Evolutionary conservation across 148 eudicot species (phyloP).

Genomic region (Spergularia marina): DNA sequence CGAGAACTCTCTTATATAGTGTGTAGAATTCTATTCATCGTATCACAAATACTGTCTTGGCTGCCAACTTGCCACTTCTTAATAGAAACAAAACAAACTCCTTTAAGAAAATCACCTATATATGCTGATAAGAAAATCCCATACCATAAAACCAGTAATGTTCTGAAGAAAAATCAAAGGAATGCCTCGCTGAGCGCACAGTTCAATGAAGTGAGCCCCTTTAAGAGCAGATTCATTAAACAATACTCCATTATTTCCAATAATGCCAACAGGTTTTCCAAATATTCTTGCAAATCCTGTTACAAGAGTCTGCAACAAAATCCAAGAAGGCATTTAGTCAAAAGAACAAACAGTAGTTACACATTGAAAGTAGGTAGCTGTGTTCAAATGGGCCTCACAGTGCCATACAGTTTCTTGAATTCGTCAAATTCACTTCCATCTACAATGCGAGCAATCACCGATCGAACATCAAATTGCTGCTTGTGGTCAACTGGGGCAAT

Average conservation of each 20-base stretch:
- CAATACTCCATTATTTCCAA: conserved; percentile 91
- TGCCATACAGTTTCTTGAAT: conserved; percentile 99
- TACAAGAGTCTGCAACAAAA: conserved; percentile 75
- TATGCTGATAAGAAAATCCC: conserved; percentile 6
- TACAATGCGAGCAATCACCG: conserved; percentile 86
- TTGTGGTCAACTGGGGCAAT: conserved; percentile 92
- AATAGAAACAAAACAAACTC: background rate
- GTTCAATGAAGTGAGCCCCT: conserved; percentile 94
- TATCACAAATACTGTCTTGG: background rate
- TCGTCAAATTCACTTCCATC: conserved; percentile 99
- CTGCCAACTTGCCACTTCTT: background rate
- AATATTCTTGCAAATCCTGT: conserved; percentile 88
- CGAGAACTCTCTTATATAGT: background rate
- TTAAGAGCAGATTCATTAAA: conserved; percentile 92
- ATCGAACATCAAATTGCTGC: conserved; percentile 86
- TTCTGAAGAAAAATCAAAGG: conserved; percentile 96
- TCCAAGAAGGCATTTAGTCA: background rate
- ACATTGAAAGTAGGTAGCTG: background rate
- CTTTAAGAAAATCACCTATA: background rate
- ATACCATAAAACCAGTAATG: conserved; percentile 98
- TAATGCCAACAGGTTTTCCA: conserved; percentile 92
- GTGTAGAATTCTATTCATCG: background rate
- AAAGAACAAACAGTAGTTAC: conserved; percentile 3
- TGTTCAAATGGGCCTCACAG: conserved; percentile 62
- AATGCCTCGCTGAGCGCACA: conserved; percentile 91